Evolutionary conservation across 352 stramenopile genomes (phyloP), one percentile per base, ranked within the genome.

Genomic region (Phytophthora pini): DNA sequence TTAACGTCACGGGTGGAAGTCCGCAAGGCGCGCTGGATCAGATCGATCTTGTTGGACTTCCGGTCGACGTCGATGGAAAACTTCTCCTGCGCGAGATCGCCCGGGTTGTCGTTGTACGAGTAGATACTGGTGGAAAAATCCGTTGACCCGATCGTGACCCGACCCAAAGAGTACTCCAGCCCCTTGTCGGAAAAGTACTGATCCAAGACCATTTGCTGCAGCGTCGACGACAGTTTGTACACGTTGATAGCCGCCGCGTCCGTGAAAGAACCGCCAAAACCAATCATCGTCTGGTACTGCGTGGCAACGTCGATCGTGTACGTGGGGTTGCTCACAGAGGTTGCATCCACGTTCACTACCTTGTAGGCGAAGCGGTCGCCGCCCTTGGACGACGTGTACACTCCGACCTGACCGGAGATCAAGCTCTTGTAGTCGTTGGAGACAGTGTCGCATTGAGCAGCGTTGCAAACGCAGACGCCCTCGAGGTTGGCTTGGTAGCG

Each of bases 181-280:
- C 94, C 94, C 20, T 84, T 71, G 5, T 87, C 56, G 72, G 88
- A 84, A 63, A 95, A 98, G 67, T 97, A 97, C 39, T 96, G 72
- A 56, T 82, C 80, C 32, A 97, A 43, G 11, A 97, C 72, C 60
- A 96, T 70, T 46, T 96, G 77, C 60, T 97, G 88, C 48, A 94
- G 84, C 12, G 80, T 71, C 1, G 29, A 38, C 13, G 92, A 76
- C 34, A 98, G 65, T 57, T 93, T 94, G 1, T 78, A 64, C 53
- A 98, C 94, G 62, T 97, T 89, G 44, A 97, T 74, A 13, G 87
- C 85, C 8, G 93, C 77, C 9, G 90, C 84, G 60, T 98, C 94
- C 8, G 94, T 98, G 68, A 98, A 98, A 1, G 94, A 92, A 7
- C 92, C 94, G 12, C 94, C 69, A 72, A 98, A 98, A 29, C 94